A percentile compares a stretch with the other conserved stretches of the same genome.
Evolutionary conservation across 2,329 filamentous ascomycete genomes (phyloP).

Genomic region (Teratosphaeria zuluensis): DNA sequence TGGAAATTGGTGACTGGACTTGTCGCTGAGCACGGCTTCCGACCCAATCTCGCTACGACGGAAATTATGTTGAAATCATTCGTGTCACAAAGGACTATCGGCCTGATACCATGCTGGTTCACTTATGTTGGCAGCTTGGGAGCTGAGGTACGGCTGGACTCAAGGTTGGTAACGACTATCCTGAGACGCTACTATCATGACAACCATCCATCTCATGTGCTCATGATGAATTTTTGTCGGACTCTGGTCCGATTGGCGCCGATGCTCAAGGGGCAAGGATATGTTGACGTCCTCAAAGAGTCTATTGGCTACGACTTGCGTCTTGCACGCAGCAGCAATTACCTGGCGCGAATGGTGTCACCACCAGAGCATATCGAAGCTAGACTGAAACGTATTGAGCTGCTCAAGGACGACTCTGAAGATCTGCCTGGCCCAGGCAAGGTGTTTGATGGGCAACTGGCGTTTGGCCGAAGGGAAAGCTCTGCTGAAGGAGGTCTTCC

Average conservation of each 20-base stretch:
- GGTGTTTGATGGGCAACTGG: slow-evolving; percentile 1
- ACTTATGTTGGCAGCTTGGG: slow-evolving; percentile 9
- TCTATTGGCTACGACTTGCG: slow-evolving; percentile 21
- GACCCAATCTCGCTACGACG: slow-evolving; percentile 15
- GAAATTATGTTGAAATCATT: slow-evolving; percentile 16
- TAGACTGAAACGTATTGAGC: neutral
- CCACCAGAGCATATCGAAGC: neutral
- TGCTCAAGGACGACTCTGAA: neutral
- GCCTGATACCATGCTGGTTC: slow-evolving; percentile 18
- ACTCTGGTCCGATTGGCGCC: slow-evolving; percentile 9
- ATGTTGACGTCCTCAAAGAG: slow-evolving; percentile 14
- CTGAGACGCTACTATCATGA: slow-evolving; percentile 18
- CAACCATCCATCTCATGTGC: slow-evolving; percentile 16
- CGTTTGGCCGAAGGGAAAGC: neutral
- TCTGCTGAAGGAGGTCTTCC: neutral
- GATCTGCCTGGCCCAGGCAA: slow-evolving; percentile 7
- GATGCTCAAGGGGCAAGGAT: slow-evolving; percentile 8
- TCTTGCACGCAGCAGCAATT: slow-evolving; percentile 3
- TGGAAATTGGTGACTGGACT: slow-evolving; percentile 17
- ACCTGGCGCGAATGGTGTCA: neutral
- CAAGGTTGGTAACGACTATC: slow-evolving; percentile 10
- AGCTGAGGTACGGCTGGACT: slow-evolving; percentile 9
- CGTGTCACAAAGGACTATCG: slow-evolving; percentile 9
- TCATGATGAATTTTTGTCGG: slow-evolving; percentile 19
- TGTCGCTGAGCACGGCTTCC: slow-evolving; percentile 13